A percentile compares a stretch with the other conserved stretches of the same genome.
Evolutionary conservation across 2,329 filamentous ascomycete species (phyloP).

Genomic region (Trichophyton simii): DNA sequence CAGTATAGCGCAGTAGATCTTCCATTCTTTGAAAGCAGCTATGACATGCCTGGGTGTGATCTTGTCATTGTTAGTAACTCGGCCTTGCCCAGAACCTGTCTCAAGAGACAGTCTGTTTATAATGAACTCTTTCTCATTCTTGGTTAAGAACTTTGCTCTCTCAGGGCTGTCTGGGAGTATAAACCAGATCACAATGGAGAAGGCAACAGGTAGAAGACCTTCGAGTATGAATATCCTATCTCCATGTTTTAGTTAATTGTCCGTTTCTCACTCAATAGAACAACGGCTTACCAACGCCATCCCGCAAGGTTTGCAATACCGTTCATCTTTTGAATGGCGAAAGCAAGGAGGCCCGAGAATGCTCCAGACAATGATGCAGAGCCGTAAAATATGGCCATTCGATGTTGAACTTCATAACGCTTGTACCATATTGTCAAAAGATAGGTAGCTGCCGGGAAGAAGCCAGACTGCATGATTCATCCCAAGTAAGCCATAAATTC

Average conservation of each 20-base stretch:
- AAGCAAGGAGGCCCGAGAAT: constrained; percentile 40
- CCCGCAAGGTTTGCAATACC: constrained; percentile 30
- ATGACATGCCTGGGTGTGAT: constrained; percentile 34
- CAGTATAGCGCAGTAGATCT: constrained; percentile 28
- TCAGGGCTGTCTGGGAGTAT: constrained; percentile 56
- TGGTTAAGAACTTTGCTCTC: constrained; percentile 45
- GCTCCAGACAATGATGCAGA: constrained; percentile 27
- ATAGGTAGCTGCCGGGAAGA: constrained; percentile 27
- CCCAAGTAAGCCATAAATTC: neutral
- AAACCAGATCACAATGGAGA: constrained; percentile 41
- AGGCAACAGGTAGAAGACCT: constrained; percentile 37
- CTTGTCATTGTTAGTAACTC: constrained; percentile 20
- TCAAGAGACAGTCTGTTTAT: constrained; percentile 19
- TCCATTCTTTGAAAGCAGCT: constrained; percentile 36
- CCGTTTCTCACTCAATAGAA: neutral
- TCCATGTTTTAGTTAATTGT: neutral
- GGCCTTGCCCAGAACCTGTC: constrained; percentile 14
- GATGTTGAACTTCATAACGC: constrained; percentile 19
- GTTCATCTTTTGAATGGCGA: constrained; percentile 36
- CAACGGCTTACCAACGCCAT: constrained; percentile 32
- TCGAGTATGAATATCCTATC: constrained; percentile 37
- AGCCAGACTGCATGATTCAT: constrained; percentile 34
- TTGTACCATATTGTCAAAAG: constrained; percentile 19
- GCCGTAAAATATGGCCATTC: constrained; percentile 21
- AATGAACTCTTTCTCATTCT: constrained; percentile 32